Evolutionary conservation across 176 grass and related monocot genomes (phyloP).

Genomic region (Tillandsia leiboldiana): DNA sequence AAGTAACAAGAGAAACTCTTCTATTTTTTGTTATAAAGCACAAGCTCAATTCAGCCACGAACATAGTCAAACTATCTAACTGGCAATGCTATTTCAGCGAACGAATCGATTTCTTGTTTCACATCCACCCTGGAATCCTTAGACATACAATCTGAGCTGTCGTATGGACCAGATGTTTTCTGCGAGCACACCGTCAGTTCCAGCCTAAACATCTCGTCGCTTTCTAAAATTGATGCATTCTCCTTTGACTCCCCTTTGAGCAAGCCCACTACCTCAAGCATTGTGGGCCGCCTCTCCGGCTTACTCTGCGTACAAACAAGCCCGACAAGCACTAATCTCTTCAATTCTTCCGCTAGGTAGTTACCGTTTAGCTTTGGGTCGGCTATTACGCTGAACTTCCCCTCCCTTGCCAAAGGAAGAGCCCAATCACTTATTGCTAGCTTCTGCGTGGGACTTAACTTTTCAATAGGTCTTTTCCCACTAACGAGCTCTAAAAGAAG

Average conservation of each 20-base stretch:
- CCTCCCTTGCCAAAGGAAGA: slow-evolving; percentile 15
- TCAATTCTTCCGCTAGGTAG: slow-evolving; percentile 22
- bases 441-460: not conserved
- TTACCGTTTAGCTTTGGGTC: slow-evolving; percentile 20
- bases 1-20: too few species aligned
- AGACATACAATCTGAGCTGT: not conserved
- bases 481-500: slow-evolving; percentile 24
- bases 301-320: slow-evolving; percentile 20
- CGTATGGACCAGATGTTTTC: not conserved
- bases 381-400: slow-evolving; percentile 13
- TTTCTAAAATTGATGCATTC: slow-evolving; percentile 6
- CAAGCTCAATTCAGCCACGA: too few species aligned
- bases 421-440: slow-evolving; percentile 22
- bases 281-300: slow-evolving; percentile 18
- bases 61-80: too few species aligned
- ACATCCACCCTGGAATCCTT: not conserved
- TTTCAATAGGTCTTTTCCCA: slow-evolving; percentile 23
- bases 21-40: too few species aligned
- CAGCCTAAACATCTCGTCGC: slow-evolving; percentile 1
- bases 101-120: too few species aligned
- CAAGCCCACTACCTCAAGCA: slow-evolving; percentile 17
- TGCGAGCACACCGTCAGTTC: not conserved
- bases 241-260: slow-evolving; percentile 24
- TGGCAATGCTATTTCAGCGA: too few species aligned
- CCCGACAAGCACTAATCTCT: slow-evolving; percentile 23